A percentile compares a stretch with the other conserved stretches of the same genome.
These are phyloP conservation scores for Hortiboletus campestris DNA, from an alignment of 768 basidiomycete genomes.

Conservation along the genomic window DNA sequence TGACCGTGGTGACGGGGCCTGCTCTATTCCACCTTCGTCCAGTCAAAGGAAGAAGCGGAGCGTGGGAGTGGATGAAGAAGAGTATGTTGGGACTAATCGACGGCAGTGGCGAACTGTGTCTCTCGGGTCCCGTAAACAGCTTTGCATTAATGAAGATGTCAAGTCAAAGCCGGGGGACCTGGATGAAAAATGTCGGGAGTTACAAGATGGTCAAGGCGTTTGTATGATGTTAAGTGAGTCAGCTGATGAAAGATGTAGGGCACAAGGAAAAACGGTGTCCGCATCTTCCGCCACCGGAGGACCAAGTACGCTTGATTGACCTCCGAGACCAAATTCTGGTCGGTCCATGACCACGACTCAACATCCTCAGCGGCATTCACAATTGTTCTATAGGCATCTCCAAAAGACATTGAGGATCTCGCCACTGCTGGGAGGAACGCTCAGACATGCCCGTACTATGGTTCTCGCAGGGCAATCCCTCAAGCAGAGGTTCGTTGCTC, in stretches of 20 bases:
- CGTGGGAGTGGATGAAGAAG: conserved; percentile 21
- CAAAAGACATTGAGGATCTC: conserved; percentile 94
- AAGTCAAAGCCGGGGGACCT: conserved; percentile 62
- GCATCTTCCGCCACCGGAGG: conserved; percentile 67
- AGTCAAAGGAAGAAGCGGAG: conserved; percentile 21
- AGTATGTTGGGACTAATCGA: conserved; percentile 25
- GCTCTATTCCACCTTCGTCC: neutral
- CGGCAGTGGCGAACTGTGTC: conserved; percentile 64
- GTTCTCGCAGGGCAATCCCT: conserved; percentile 80
- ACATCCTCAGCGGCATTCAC: neutral
- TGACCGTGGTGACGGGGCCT: neutral
- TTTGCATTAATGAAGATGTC: conserved; percentile 88
- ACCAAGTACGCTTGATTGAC: conserved; percentile 71
- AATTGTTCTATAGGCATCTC: conserved; percentile 56
- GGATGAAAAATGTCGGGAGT: conserved; percentile 85
- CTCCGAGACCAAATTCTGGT: conserved; percentile 87
- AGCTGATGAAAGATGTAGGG: conserved; percentile 36
- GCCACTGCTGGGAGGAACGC: conserved; percentile 65
- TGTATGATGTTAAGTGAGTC: neutral
- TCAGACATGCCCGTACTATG: conserved; percentile 90
- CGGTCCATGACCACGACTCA: neutral
- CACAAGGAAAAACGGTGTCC: conserved; percentile 70
- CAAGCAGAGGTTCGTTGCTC: conserved; percentile 72
- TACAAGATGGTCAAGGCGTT: conserved; percentile 55
- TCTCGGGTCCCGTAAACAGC: conserved; percentile 84